Evolutionary conservation across 1,139 yeast species (phyloP).

Genomic region (Kodamaea suecica): DNA sequence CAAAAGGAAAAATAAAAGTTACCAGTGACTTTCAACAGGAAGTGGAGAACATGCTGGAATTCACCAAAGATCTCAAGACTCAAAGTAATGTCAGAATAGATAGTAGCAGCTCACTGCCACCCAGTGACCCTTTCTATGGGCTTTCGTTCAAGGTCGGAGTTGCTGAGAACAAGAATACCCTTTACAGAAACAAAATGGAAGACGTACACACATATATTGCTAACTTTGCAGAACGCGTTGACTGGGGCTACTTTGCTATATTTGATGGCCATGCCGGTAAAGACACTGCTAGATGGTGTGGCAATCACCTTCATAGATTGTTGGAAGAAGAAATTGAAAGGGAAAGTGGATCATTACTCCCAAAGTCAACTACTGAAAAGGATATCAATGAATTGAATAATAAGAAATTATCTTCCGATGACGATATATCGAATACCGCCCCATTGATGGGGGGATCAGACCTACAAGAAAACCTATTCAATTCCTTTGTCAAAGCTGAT

Average conservation of each 20-base stretch:
- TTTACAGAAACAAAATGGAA: slow-evolving; percentile 89
- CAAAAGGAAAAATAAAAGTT: too few species aligned
- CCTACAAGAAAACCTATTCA: slow-evolving; percentile 53
- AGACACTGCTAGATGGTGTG: slow-evolving; percentile 94
- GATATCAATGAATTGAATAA: slow-evolving; percentile 10
- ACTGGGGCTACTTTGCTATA: slow-evolving; percentile 94
- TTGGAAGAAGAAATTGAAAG: slow-evolving; percentile 50
- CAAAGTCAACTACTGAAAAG: too few species aligned
- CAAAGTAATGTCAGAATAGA: slow-evolving; percentile 1
- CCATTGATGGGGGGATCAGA: slow-evolving; percentile 17
- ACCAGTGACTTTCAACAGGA: not conserved
- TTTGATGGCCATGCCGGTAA: slow-evolving; percentile 99
- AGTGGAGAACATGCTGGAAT: slow-evolving; percentile 5
- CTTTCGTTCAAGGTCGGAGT: slow-evolving; percentile 79
- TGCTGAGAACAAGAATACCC: slow-evolving; percentile 78
- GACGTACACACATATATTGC: slow-evolving; percentile 94
- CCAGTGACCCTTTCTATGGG: slow-evolving; percentile 42
- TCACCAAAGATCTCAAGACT: not conserved
- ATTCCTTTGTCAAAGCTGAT: slow-evolving; percentile 73
- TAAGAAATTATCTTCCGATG: slow-evolving; percentile 8
- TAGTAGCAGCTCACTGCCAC: not conserved
- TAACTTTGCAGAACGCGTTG: slow-evolving; percentile 82
- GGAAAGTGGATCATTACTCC: too few species aligned
- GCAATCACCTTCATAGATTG: slow-evolving; percentile 73
- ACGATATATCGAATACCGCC: slow-evolving; percentile 12